Percentiles rank a stretch among this genome's conserved stretches.
Evolutionary conservation across 768 basidiomycete genomes (phyloP).

Genomic region (Amanita exitialis): DNA sequence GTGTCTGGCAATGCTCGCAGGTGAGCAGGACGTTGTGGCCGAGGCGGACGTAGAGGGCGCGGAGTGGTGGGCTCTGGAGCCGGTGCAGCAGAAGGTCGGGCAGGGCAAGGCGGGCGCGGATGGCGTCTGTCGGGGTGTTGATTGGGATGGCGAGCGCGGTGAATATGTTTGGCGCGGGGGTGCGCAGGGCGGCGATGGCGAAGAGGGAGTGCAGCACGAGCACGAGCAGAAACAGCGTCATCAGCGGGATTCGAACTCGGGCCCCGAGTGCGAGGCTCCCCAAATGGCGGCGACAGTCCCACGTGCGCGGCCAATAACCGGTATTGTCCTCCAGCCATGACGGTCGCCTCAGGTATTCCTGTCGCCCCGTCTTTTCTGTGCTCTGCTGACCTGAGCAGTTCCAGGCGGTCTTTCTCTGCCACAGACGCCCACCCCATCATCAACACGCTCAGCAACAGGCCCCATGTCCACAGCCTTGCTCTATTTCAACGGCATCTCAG

Average conservation of each 20-base stretch:
- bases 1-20: constrained; percentile 58
- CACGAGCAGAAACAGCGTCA: constrained; percentile 18
- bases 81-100: constrained; percentile 44
- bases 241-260: neutral
- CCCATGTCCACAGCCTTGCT: constrained; percentile 11
- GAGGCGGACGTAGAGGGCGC: constrained; percentile 54
- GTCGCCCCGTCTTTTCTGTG: neutral
- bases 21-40: constrained; percentile 55
- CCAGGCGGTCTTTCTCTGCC: neutral
- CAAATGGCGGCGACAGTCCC: too few relatives aligned
- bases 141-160: constrained; percentile 41
- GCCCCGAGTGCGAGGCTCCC: neutral
- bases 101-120: constrained; percentile 35
- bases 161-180: constrained; percentile 56
- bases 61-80: constrained; percentile 45
- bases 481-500: constrained; percentile 10
- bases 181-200: constrained; percentile 33
- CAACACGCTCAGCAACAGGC: neutral
- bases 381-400: neutral
- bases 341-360: neutral
- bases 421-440: constrained; percentile 1
- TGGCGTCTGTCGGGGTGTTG: constrained; percentile 39
- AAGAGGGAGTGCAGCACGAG: constrained; percentile 43
- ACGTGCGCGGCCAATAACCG: too few relatives aligned
- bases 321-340: too few relatives aligned